phyloP scores from a whole-genome alignment of 2,329 filamentous ascomycete genomes.

The Hirsutella thompsonii region DNA sequence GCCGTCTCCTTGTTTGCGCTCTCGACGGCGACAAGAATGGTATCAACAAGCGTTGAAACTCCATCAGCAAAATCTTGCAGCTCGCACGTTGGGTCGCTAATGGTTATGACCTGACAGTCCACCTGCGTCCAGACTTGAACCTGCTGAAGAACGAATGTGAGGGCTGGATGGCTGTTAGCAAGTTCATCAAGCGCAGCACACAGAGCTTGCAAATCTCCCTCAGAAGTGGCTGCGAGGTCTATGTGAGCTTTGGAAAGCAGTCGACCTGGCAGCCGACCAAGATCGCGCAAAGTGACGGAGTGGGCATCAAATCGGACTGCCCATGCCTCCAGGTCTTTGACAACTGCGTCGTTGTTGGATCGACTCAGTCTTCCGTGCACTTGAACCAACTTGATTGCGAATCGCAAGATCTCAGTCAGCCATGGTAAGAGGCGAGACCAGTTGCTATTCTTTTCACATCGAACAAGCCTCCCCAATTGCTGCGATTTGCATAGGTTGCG shows the following conservation, averaged over 20 bases:
- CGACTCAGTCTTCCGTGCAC: constrained; percentile 55
- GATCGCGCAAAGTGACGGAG: constrained; percentile 23
- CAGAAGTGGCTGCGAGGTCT: constrained; percentile 20
- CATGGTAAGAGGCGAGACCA: constrained; percentile 31
- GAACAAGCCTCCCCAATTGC: constrained; percentile 10
- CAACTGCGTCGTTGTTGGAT: constrained; percentile 29
- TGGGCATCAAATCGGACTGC: constrained; percentile 32
- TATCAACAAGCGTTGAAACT: constrained; percentile 56
- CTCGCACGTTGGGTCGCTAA: constrained; percentile 6
- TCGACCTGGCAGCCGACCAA: constrained; percentile 36
- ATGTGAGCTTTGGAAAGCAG: constrained; percentile 29
- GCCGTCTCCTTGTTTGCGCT: constrained; percentile 46
- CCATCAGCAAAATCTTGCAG: constrained; percentile 38
- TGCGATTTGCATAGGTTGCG: constrained; percentile 18
- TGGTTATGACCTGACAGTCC: constrained; percentile 9
- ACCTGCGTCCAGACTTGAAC: constrained; percentile 49
- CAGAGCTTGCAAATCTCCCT: constrained; percentile 23
- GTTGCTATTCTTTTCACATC: constrained; percentile 9
- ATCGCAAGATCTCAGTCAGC: constrained; percentile 55
- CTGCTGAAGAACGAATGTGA: constrained; percentile 54
- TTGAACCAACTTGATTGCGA: constrained; percentile 47
- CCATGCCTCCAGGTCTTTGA: constrained; percentile 36
- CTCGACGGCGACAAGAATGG: constrained; percentile 69
- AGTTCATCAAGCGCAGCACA: constrained; percentile 25
- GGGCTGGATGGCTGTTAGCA: constrained; percentile 33